phyloP scores from a whole-genome alignment of 1,139 yeast species.

The Nakaseomyces delphensis region DNA sequence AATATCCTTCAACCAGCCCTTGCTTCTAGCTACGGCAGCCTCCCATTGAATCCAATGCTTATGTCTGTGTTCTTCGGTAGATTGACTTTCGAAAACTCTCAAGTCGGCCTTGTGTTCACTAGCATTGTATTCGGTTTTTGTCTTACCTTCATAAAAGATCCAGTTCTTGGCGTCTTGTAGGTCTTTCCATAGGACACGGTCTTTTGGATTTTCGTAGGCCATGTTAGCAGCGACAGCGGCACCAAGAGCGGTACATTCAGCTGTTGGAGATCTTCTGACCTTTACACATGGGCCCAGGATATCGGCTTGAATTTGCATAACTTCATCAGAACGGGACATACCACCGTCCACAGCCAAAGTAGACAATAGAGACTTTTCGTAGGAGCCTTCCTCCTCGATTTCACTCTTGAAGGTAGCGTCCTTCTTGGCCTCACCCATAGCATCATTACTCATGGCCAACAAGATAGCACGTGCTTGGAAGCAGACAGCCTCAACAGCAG shows the following conservation, averaged over 20 bases:
- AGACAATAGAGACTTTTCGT: slow-evolving; percentile 42
- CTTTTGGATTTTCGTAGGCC: slow-evolving; percentile 44
- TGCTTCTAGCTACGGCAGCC: slow-evolving; percentile 66
- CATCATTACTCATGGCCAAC: slow-evolving; percentile 82
- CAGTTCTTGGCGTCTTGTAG: slow-evolving; percentile 50
- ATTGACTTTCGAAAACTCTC: slow-evolving; percentile 44
- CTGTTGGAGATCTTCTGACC: slow-evolving; percentile 69
- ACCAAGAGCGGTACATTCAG: slow-evolving; percentile 93
- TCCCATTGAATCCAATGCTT: slow-evolving; percentile 72
- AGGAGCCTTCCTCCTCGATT: slow-evolving; percentile 27
- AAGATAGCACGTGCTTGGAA: slow-evolving; percentile 87
- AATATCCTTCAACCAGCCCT: slow-evolving; percentile 52
- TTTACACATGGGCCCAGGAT: slow-evolving; percentile 79
- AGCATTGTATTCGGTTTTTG: slow-evolving; percentile 22
- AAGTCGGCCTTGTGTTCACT: slow-evolving; percentile 16
- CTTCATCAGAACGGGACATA: slow-evolving; percentile 85
- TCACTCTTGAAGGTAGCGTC: slow-evolving; percentile 36
- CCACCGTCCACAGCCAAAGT: slow-evolving; percentile 86
- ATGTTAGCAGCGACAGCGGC: slow-evolving; percentile 95
- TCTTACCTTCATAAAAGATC: slow-evolving; percentile 29
- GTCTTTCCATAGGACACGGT: slow-evolving; percentile 65
- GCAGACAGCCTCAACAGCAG: slow-evolving; percentile 92
- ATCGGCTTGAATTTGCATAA: slow-evolving; percentile 91
- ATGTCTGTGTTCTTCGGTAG: slow-evolving; percentile 54
- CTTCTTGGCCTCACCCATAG: slow-evolving; percentile 39